Evolutionary conservation across 805 yeast genomes (phyloP), one percentile per base, ranked within the genome.

Genomic region (Pichia rugopelliculosa): DNA sequence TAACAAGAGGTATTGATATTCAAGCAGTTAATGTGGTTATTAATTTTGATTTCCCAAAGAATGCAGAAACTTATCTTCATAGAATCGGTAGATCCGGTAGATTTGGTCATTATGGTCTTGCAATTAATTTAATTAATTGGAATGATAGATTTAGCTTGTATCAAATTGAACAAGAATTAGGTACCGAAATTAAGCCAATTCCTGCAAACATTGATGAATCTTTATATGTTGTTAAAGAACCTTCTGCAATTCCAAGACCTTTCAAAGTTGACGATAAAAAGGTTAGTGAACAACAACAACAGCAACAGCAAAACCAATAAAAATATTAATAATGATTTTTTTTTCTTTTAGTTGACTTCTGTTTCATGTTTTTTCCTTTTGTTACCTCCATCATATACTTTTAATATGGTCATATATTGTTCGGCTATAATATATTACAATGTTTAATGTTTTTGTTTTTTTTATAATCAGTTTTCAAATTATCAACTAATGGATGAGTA

Each of bases 51-150:
- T 93, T 93, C 84, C 99, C 99, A 52, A 91, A 91, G 68, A 88
- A 84, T 46, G 97, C 98, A 8, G 99, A 93, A 68, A 93, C 98
- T 37, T 93, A 93, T 66, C 77, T 93, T 59, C 99, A 93, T 72
- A 86, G 98, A 77, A 93, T 91, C 59, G 98, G 98, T 76, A 88
- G 99, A 75, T 89, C 97, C 8, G 98, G 99, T 57, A 87, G 99
- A 75, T 93, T 87, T 62, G 99, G 99, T 56, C 99, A 93, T 67
- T 80, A 90, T 63, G 99, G 99, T 75, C 77, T 93, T 64, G 99
- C 99, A 27, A 89, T 93, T 62, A 93, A 93, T 71, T 78, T 93
- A 60, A 88, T 93, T 72, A 87, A 90, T 67, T 91, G 97, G 96
- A 82, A 89, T 61, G 99, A 93, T 66, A 80, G 98, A 64, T 89